These are phyloP conservation scores for Didymella keratinophila DNA, from an alignment of 2,329 filamentous ascomycete species.

Conservation along the genomic window DNA sequence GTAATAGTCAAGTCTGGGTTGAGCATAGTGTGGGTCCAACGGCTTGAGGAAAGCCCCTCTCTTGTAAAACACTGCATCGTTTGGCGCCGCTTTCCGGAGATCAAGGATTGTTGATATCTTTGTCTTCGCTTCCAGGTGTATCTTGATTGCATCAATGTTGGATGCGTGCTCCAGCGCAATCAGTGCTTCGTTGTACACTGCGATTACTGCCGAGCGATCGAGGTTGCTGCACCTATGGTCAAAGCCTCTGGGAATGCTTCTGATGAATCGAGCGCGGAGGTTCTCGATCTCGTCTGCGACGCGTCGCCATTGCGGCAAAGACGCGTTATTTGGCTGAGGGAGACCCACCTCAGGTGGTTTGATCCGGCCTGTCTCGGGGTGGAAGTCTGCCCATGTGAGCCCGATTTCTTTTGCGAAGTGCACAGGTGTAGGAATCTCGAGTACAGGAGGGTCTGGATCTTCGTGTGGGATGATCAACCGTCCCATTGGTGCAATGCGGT, in stretches of 20 bases:
- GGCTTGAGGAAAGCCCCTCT: constrained; percentile 13
- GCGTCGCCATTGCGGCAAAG: constrained; percentile 1
- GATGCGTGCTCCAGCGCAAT: not conserved
- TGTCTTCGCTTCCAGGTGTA: constrained; percentile 11
- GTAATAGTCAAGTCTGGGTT: constrained; percentile 22
- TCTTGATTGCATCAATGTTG: not conserved
- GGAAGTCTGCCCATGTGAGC: constrained; percentile 1
- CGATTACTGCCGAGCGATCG: constrained; percentile 20
- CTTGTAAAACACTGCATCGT: constrained; percentile 17
- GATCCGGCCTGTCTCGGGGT: not conserved
- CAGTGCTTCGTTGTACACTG: constrained; percentile 22
- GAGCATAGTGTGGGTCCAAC: constrained; percentile 28
- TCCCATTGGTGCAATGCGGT: not conserved
- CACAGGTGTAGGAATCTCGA: not conserved
- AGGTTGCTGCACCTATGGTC: constrained; percentile 6
- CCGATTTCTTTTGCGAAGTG: not conserved
- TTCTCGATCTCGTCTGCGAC: constrained; percentile 1
- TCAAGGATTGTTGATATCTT: constrained; percentile 24
- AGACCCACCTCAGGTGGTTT: not conserved
- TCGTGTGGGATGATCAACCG: not conserved
- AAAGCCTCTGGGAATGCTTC: not conserved
- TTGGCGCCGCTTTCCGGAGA: constrained; percentile 7
- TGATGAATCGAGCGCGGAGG: constrained; percentile 10
- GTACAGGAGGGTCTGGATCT: not conserved
- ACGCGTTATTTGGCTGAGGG: not conserved